phyloP scores from a whole-genome alignment of 257 asterid genomes.

The Cordia subcordata region DNA sequence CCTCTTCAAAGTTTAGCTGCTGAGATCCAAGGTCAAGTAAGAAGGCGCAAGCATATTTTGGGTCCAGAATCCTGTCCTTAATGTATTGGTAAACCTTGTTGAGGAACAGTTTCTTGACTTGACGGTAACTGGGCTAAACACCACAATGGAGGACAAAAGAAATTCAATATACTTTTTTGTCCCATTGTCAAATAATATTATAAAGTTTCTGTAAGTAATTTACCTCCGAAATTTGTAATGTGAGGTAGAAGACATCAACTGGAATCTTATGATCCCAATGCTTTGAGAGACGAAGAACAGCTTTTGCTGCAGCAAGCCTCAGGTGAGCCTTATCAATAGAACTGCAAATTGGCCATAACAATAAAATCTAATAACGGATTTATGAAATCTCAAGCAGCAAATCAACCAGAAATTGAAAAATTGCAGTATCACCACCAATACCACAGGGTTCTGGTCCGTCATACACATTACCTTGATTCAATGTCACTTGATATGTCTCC shows the following conservation, averaged over 20 bases:
- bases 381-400: constrained; percentile 12
- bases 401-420: too few relatives aligned
- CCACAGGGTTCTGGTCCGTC: neutral
- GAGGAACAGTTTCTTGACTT: constrained; percentile 65
- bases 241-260: constrained; percentile 65
- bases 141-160: neutral
- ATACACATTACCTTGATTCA: constrained; percentile 59
- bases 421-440: neutral
- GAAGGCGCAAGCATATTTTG: constrained; percentile 89
- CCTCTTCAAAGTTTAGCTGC: constrained; percentile 66
- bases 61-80: constrained; percentile 84
- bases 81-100: constrained; percentile 84
- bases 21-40: constrained; percentile 60
- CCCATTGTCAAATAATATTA: neutral
- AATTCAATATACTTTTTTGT: neutral
- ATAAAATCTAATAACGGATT: constrained; percentile 1
- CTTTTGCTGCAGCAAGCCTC: constrained; percentile 96
- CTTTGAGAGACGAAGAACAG: constrained; percentile 90
- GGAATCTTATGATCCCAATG: constrained; percentile 97
- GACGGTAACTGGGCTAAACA: constrained; percentile 70
- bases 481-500: constrained; percentile 75
- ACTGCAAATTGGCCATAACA: constrained; percentile 41
- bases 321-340: constrained; percentile 82
- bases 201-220: constrained; percentile 8
- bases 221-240: constrained; percentile 87